Evolutionary conservation across 176 grass and related monocot genomes (phyloP).

Genomic region (Bromus sterilis): DNA sequence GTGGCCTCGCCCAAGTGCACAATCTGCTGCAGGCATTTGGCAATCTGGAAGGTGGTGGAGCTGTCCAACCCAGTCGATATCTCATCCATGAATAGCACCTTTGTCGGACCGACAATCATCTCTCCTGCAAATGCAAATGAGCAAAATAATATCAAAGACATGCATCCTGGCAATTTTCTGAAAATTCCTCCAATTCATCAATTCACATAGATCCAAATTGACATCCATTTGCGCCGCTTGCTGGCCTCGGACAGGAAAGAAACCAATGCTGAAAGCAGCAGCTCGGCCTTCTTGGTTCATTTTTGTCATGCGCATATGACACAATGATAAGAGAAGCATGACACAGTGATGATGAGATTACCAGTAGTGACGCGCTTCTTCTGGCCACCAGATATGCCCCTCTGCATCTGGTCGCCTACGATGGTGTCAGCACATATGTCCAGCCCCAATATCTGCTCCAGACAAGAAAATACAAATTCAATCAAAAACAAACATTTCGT

Average conservation of each 20-base stretch:
- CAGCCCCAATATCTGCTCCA: constrained; percentile 74
- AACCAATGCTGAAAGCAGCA: background rate
- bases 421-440: constrained; percentile 96
- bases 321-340: background rate
- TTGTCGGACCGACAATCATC: constrained; percentile 97
- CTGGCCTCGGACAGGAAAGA: background rate
- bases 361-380: constrained; percentile 98
- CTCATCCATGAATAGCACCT: constrained; percentile 98
- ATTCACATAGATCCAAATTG: background rate
- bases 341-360: background rate
- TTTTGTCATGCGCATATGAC: constrained; percentile 6
- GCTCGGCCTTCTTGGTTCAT: background rate
- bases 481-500: background rate
- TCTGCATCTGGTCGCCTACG: constrained; percentile 92
- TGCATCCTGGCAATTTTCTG: background rate
- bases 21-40: constrained; percentile 93
- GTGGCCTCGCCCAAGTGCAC: constrained; percentile 95
- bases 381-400: constrained; percentile 93
- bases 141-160: background rate
- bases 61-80: constrained; percentile 96
- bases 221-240: background rate
- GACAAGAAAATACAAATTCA: background rate
- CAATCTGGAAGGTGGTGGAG: constrained; percentile 95
- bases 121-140: constrained; percentile 53
- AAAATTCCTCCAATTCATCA: background rate